Percentiles rank a stretch among this genome's conserved stretches.
phyloP scores from a whole-genome alignment of 1,139 yeast genomes.

The Lodderomyces pseudojiufengensis region DNA sequence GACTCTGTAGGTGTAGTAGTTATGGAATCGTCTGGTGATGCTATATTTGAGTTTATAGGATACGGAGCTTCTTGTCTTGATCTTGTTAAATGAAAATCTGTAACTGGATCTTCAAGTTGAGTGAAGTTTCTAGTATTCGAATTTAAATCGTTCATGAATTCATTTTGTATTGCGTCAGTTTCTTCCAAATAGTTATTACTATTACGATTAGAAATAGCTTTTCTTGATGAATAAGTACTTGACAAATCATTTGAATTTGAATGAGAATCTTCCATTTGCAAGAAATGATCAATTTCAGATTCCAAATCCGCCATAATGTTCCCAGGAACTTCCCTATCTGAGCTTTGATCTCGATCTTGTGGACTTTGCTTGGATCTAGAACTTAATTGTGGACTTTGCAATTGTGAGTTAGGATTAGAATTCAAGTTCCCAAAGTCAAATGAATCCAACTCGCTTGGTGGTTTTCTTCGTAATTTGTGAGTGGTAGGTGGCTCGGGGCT shows the following conservation, averaged over 20 bases:
- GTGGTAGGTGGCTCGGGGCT: background rate
- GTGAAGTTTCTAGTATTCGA: background rate
- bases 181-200: constrained; percentile 5
- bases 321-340: constrained; percentile 6
- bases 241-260: background rate
- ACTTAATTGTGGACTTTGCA: background rate
- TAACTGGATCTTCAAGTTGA: constrained; percentile 6
- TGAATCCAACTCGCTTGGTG: constrained; percentile 20
- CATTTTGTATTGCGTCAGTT: constrained; percentile 3
- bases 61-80: constrained; percentile 6
- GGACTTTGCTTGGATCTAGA: background rate
- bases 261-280: constrained; percentile 6
- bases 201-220: background rate
- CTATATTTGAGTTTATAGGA: constrained; percentile 6
- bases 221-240: too few species aligned
- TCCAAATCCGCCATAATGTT: constrained; percentile 13
- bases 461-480: constrained; percentile 17
- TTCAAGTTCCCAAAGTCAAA: constrained; percentile 6
- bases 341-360: background rate
- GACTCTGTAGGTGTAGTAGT: constrained; percentile 9
- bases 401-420: background rate
- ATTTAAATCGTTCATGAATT: constrained; percentile 5
- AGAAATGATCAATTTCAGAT: constrained; percentile 14
- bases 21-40: constrained; percentile 6
- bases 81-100: background rate